These are phyloP conservation scores for Curvularia eragrostidis DNA, from an alignment of 2,329 filamentous ascomycete species.

Conservation along the genomic window DNA sequence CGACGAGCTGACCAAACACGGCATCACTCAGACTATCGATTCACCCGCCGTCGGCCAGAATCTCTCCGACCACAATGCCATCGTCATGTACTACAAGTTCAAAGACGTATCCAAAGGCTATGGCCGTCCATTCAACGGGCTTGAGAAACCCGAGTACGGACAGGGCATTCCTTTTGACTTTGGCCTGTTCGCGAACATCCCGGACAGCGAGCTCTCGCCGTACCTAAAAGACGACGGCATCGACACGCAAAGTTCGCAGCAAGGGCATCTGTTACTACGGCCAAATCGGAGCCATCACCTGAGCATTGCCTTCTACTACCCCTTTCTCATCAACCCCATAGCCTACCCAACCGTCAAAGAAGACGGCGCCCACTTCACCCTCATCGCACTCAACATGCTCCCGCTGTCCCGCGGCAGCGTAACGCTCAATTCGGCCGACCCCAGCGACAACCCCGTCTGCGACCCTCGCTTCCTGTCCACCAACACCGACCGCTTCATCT, in stretches of 20 bases:
- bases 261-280: slow-evolving; percentile 10
- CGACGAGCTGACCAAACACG: slow-evolving; percentile 19
- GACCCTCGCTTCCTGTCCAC: slow-evolving; percentile 34
- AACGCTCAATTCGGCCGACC: slow-evolving; percentile 25
- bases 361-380: slow-evolving; percentile 21
- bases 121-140: slow-evolving; percentile 22
- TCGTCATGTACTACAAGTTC: slow-evolving; percentile 26
- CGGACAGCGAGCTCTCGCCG: slow-evolving; percentile 14
- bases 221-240: slow-evolving; percentile 6
- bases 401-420: slow-evolving; percentile 34
- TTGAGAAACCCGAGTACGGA: slow-evolving; percentile 23
- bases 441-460: slow-evolving; percentile 23
- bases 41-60: slow-evolving; percentile 36
- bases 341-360: slow-evolving; percentile 15
- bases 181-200: slow-evolving; percentile 21
- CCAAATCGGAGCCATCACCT: slow-evolving; percentile 23
- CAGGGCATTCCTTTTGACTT: slow-evolving; percentile 28
- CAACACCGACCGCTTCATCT: slow-evolving; percentile 29
- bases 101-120: slow-evolving; percentile 27
- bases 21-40: slow-evolving; percentile 24
- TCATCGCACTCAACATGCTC: slow-evolving; percentile 23
- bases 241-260: neutral
- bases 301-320: slow-evolving; percentile 23
- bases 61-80: slow-evolving; percentile 26
- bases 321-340: slow-evolving; percentile 5